These are phyloP conservation scores for Leishmania tarentolae DNA, from an alignment of 208 protist species.

Conservation along the genomic window DNA sequence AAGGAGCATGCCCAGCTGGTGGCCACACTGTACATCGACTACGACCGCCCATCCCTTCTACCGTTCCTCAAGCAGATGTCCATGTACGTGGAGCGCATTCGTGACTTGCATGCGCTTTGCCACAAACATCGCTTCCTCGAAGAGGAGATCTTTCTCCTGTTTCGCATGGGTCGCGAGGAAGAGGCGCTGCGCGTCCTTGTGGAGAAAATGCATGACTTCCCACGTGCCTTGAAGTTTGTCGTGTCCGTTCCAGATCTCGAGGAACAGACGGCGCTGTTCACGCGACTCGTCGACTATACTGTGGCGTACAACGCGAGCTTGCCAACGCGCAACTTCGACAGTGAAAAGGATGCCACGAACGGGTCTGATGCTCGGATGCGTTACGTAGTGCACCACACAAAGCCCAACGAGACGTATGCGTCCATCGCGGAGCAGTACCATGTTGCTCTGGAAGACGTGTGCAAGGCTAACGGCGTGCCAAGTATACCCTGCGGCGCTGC, in stretches of 20 bases:
- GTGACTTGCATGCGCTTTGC: constrained; percentile 77
- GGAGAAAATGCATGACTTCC: constrained; percentile 33
- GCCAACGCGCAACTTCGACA: constrained; percentile 1
- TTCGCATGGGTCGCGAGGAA: constrained; percentile 78
- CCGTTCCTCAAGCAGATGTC: constrained; percentile 66
- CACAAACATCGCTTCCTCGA: constrained; percentile 63
- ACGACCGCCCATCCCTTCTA: constrained; percentile 56
- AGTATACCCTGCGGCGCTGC: not conserved
- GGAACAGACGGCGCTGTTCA: constrained; percentile 64
- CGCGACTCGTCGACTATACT: constrained; percentile 48
- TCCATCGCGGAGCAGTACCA: constrained; percentile 54
- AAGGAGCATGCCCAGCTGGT: constrained; percentile 64
- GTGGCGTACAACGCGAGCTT: constrained; percentile 43
- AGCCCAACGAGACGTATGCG: constrained; percentile 48
- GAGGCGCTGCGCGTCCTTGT: constrained; percentile 79
- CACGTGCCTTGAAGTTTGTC: constrained; percentile 28
- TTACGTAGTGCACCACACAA: constrained; percentile 46
- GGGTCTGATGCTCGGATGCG: constrained; percentile 16
- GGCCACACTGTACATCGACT: constrained; percentile 75
- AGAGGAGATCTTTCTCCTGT: constrained; percentile 71
- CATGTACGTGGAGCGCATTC: constrained; percentile 56
- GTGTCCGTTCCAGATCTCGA: constrained; percentile 42
- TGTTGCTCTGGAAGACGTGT: constrained; percentile 33
- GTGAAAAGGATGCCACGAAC: not conserved
- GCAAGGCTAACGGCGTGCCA: constrained; percentile 15